Conservation (phyloP, 192 early-diverging fungal genomes). For the Coemansia sp. region DNA sequence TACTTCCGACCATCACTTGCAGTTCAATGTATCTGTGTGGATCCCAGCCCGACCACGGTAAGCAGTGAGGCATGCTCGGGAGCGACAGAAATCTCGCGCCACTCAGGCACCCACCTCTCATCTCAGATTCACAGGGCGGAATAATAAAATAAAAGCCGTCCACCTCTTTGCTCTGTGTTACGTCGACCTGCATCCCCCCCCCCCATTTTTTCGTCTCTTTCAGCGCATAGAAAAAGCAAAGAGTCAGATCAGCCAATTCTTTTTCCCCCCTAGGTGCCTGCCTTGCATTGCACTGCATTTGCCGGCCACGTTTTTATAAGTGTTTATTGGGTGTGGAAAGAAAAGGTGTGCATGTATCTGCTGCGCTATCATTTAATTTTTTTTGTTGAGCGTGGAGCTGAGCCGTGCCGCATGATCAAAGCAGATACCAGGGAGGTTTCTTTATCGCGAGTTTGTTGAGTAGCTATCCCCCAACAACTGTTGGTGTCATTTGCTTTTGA, state of each 20-base stretch:
- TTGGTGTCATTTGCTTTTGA: not conserved
- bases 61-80: not conserved
- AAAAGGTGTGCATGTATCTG: not conserved
- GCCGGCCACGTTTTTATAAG: not conserved
- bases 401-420: not conserved
- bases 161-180: not conserved
- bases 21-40: not conserved
- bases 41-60: not conserved
- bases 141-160: not conserved
- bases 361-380: not conserved
- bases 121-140: not conserved
- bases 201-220: not conserved
- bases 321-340: not conserved
- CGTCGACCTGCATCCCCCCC: not conserved
- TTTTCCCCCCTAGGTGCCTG: not conserved
- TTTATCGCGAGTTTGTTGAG: not conserved
- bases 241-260: not conserved
- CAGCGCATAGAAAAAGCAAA: not conserved
- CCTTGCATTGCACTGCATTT: not conserved
- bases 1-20: not conserved
- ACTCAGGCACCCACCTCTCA: not conserved
- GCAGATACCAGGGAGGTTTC: not conserved
- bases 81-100: conserved; percentile 4
- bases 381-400: not conserved
- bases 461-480: not conserved